Base-by-base conservation (phyloP, 148 eudicot genomes). In the Polygonum aviculare region DNA sequence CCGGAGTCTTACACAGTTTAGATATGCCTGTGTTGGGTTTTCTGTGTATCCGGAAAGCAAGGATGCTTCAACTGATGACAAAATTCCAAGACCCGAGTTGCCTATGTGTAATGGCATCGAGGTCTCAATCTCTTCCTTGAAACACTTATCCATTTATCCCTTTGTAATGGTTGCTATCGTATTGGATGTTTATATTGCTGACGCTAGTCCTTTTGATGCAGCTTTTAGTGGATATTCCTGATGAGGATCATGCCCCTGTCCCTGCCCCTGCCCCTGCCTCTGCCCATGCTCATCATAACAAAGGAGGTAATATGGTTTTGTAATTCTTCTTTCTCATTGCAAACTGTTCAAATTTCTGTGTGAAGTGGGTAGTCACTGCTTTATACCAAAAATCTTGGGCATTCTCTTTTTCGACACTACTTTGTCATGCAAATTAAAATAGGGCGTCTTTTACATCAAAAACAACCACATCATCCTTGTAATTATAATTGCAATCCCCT, bases 81-180 rank as follows among this genome's bases (percentile, higher is more conserved):
- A 83, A 74, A 85, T 86, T 69, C 79, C 83, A 40, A 83, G 80
- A 74, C 77, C 92, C 19, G 87, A 86, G 69, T 73, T 95, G 82
- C 98, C 98, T 3, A 84, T 88, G 73, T 95, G 98, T 80, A 82
- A 86, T 79, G 98, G 97, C 47, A 80, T 92, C 63, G 97, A 95
- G 98, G 97, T 92, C 44, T 26, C 11, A 14, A 12, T 77, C 79
- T 22, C 81, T 70, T 78, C 57, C 62, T 57, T 57, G 63, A 21
- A 57, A 57, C 19, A 57, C 3, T 9, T 57, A n/a, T 21, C 21
- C 31, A 21, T 57, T 21, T 57, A 9, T 57, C 10, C 31, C 33
- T 7, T 51, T 51, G 19, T n/a, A 51, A 14, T 51, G 19, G 55
- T 18, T 51, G 16, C 55, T 51, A 14, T 51, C 15, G 15, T 16